Base-by-base conservation (phyloP, 1,139 yeast species). In the Debaryomyces udenii region DNA sequence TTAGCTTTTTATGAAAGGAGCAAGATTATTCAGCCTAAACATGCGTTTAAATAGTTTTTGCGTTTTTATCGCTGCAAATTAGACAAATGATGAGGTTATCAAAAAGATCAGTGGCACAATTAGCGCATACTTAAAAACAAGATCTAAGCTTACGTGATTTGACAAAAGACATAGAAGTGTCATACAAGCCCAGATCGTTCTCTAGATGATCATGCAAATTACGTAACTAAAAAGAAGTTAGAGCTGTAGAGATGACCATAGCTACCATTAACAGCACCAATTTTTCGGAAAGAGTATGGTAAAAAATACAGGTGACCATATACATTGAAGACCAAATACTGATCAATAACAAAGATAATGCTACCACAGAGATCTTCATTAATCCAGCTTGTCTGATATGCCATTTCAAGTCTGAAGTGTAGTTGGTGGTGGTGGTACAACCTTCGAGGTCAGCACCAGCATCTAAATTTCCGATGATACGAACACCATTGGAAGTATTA, bases 281-380 rank as follows among this genome's bases (percentile, higher is more conserved):
- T 47, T 81, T 80, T 53, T 84, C 91, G 2, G 61, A 29, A 1
- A 74, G 38, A 0, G 88, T 81, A 54, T 84, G 91, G 56, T 79
- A 84, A 50, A 82, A 83, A 1, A 79, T 50, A 3, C 85, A 69
- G 0, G 91, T 84, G 4, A 82, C 62, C 6, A 64, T 39, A 38
- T 71, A 70, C 55, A 80, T 64, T n/a, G 59, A 43, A 28, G 61
- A 59, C 85, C 84, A 79, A 9, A 70, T 49, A 1, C 45, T 16
- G 9, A 54, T 27, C 27, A 56, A 40, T 3, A 41, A 6, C 22
- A 46, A 31, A 4, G 59, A 32, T 5, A 47, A 27, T 11, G 44
- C 20, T 3, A 45, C n/a, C 2, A 40, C 24, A 9, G 36, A 32
- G 15, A 15, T 2, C 9, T 37, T 40, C 11, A 26, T 6, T 3